Conservation (phyloP, 2,329 filamentous ascomycete genomes). For the Drechslerella dactyloides region DNA sequence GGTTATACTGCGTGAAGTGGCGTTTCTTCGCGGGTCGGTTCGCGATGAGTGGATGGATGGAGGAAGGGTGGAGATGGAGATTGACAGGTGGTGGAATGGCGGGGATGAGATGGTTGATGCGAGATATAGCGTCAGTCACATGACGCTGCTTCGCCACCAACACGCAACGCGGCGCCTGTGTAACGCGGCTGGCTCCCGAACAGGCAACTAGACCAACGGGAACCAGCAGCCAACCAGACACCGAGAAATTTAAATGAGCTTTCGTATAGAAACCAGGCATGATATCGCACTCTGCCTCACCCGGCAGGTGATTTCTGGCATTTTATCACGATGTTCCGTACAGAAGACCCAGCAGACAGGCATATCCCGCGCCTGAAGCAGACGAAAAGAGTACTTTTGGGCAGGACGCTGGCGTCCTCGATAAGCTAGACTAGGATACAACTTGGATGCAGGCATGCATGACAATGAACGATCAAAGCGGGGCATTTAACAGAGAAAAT, state of each 20-base stretch:
- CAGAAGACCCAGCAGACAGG: no score
- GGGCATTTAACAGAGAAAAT: no score
- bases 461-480: no score
- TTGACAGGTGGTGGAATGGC: neutral
- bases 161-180: neutral
- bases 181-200: neutral
- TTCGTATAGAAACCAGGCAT: neutral
- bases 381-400: neutral
- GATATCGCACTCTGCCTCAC: no score
- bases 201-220: no score
- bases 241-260: neutral
- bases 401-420: neutral
- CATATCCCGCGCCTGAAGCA: neutral
- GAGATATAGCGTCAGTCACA: neutral
- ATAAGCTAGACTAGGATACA: no score
- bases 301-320: neutral
- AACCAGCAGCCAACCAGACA: neutral
- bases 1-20: no score
- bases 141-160: slow-evolving; percentile 4
- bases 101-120: slow-evolving; percentile 1
- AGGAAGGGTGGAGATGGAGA: slow-evolving; percentile 8
- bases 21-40: neutral
- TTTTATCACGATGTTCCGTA: neutral
- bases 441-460: no score
- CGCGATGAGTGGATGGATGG: slow-evolving; percentile 9